These are phyloP conservation scores for Leccinum colubrinum DNA, from an alignment of 1,284 basidiomycete species.

Conservation along the genomic window DNA sequence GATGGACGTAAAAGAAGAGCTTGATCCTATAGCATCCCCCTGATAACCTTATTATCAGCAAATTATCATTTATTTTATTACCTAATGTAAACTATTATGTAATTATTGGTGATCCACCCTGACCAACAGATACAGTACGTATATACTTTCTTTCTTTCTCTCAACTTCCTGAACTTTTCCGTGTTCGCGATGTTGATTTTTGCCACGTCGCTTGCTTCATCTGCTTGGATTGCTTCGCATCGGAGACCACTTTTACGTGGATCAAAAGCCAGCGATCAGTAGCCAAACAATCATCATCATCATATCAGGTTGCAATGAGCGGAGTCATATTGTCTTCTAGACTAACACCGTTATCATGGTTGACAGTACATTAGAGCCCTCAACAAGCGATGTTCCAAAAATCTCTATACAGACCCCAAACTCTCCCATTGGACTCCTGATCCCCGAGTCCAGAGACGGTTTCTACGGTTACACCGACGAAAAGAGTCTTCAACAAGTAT, in stretches of 20 bases:
- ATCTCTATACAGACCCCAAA: not conserved
- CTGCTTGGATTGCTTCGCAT: not conserved
- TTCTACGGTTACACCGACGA: conserved; percentile 79
- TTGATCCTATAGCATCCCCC: conserved; percentile 12
- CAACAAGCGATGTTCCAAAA: conserved; percentile 1
- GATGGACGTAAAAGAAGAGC: conserved; percentile 34
- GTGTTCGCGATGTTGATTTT: not conserved
- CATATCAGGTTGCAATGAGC: not conserved
- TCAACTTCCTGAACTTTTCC: not conserved
- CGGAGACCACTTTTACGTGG: not conserved
- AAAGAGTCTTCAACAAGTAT: conserved; percentile 67
- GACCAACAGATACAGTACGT: no score
- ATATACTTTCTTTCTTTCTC: no score
- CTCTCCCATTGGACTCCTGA: conserved; percentile 37
- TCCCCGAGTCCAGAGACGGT: conserved; percentile 62
- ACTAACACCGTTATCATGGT: conserved; percentile 16
- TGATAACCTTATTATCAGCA: conserved; percentile 28
- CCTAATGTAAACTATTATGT: conserved; percentile 12
- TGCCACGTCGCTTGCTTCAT: not conserved
- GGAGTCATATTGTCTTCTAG: not conserved
- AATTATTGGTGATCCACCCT: not conserved
- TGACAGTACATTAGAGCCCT: conserved; percentile 2
- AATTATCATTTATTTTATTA: conserved; percentile 17
- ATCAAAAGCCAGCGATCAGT: not conserved
- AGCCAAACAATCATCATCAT: conserved; percentile 18